These are phyloP conservation scores for Lagenidium giganteum DNA, from an alignment of 352 stramenopile species.

Conservation along the genomic window DNA sequence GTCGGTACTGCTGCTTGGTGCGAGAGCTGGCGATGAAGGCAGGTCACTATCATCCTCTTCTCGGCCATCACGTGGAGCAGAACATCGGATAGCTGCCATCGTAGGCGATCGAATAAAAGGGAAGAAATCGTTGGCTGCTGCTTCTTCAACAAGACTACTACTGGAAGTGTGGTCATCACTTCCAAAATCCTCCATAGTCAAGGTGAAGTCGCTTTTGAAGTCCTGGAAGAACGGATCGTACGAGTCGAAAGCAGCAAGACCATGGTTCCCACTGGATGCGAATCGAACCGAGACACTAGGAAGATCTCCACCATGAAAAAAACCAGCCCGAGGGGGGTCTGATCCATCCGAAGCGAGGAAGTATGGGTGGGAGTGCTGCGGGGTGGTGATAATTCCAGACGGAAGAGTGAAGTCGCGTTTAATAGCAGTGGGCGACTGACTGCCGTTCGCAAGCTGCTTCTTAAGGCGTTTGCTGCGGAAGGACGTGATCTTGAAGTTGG, in stretches of 20 bases:
- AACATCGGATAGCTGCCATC: constrained; percentile 17
- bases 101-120: constrained; percentile 18
- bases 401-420: constrained; percentile 16
- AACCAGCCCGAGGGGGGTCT: background rate
- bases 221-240: constrained; percentile 41
- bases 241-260: constrained; percentile 22
- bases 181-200: constrained; percentile 41
- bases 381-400: constrained; percentile 10
- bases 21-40: too few relatives aligned
- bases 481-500: constrained; percentile 26
- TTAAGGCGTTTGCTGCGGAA: constrained; percentile 19
- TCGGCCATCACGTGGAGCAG: background rate
- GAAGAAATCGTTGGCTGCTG: constrained; percentile 16
- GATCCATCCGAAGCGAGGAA: background rate
- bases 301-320: background rate
- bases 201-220: constrained; percentile 32
- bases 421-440: background rate
- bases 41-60: background rate
- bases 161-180: constrained; percentile 10
- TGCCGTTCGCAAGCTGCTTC: constrained; percentile 1
- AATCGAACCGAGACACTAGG: constrained; percentile 23
- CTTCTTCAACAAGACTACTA: background rate
- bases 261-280: constrained; percentile 1
- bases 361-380: constrained; percentile 1
- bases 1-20: constrained; percentile 11